Evolutionary conservation across 1,284 basidiomycete species (phyloP).

Genomic region (Ganoderma sinense): DNA sequence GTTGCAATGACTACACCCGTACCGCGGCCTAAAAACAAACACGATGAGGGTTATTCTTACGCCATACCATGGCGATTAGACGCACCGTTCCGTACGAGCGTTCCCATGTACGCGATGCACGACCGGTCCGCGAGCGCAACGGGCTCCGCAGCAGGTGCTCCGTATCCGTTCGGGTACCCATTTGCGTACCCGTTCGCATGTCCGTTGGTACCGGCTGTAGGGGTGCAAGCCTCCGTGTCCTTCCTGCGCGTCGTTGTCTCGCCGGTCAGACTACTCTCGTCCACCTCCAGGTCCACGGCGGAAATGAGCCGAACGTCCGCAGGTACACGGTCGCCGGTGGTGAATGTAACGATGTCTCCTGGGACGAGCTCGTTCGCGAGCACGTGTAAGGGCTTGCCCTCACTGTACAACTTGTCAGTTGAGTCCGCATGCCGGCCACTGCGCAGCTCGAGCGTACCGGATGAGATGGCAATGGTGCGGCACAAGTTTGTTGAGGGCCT

Average conservation of each 20-base stretch:
- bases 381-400: constrained; percentile 77
- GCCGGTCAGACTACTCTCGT: constrained; percentile 95
- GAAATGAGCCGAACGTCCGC: constrained; percentile 89
- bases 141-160: constrained; percentile 46
- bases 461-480: constrained; percentile 95
- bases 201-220: constrained; percentile 22
- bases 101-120: constrained; percentile 97
- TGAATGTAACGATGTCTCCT: constrained; percentile 91
- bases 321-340: constrained; percentile 93
- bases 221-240: constrained; percentile 58
- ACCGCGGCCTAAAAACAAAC: constrained; percentile 69
- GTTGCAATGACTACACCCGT: constrained; percentile 92
- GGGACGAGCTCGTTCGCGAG: constrained; percentile 96
- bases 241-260: constrained; percentile 89
- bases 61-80: neutral
- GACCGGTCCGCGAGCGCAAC: constrained; percentile 86
- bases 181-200: constrained; percentile 25
- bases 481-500: constrained; percentile 95
- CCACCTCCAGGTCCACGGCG: constrained; percentile 89
- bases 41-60: neutral
- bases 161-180: constrained; percentile 25
- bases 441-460: constrained; percentile 56
- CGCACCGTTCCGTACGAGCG: constrained; percentile 88
- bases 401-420: constrained; percentile 51
- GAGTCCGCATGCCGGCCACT: neutral